Percentiles rank a stretch among this genome's conserved stretches.
These are phyloP conservation scores for Aspergillus tubingensis DNA, from an alignment of 2,329 filamentous ascomycete species.

Conservation along the genomic window DNA sequence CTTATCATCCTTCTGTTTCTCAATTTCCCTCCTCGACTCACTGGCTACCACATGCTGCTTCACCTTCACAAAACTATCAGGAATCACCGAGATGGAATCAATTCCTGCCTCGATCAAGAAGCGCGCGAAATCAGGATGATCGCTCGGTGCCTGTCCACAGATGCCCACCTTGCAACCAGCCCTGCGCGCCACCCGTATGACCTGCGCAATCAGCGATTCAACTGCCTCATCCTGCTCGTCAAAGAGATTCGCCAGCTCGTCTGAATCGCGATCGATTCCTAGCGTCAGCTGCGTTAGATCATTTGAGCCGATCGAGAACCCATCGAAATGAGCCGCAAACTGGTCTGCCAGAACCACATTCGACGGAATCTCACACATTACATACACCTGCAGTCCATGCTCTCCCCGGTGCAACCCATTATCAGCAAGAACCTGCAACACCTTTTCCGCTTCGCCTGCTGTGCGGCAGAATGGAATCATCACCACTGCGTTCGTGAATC, in stretches of 20 bases:
- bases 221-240: slow-evolving; percentile 45
- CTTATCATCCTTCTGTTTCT: neutral
- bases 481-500: no score
- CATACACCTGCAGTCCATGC: neutral
- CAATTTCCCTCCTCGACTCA: neutral
- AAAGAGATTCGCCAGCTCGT: slow-evolving; percentile 40
- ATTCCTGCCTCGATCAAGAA: slow-evolving; percentile 31
- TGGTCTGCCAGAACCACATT: slow-evolving; percentile 42
- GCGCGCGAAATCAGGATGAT: slow-evolving; percentile 40
- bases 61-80: slow-evolving; percentile 43
- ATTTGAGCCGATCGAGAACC: slow-evolving; percentile 47
- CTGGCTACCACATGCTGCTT: slow-evolving; percentile 22
- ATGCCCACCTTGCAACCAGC: slow-evolving; percentile 42
- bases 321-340: slow-evolving; percentile 43
- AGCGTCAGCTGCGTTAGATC: slow-evolving; percentile 46
- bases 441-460: no score
- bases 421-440: no score
- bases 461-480: no score
- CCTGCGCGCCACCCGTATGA: slow-evolving; percentile 34
- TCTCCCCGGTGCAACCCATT: slow-evolving; percentile 12
- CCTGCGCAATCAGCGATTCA: slow-evolving; percentile 43
- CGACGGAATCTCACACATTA: neutral
- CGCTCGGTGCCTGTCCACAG: slow-evolving; percentile 45
- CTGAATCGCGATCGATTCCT: slow-evolving; percentile 34
- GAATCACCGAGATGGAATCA: slow-evolving; percentile 44